phyloP scores from a whole-genome alignment of 495 filamentous ascomycete genomes.

The Parathielavia appendiculata region DNA sequence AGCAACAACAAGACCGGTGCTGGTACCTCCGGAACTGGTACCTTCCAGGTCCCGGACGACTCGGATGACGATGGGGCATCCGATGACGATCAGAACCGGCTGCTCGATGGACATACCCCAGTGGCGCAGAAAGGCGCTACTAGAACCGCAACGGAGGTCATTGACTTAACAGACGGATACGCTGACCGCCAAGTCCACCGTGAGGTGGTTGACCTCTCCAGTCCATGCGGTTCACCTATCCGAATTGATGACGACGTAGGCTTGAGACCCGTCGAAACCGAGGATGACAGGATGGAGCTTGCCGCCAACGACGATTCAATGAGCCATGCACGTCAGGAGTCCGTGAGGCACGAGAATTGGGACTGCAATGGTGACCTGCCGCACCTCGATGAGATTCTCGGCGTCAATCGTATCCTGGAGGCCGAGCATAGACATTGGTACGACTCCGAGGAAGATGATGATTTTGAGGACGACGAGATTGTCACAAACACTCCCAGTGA shows the following conservation, averaged over 20 bases:
- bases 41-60: constrained; percentile 28
- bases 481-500: neutral
- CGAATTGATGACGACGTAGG: neutral
- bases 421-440: constrained; percentile 12
- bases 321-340: neutral
- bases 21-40: constrained; percentile 6
- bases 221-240: constrained; percentile 7
- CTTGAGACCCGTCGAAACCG: neutral
- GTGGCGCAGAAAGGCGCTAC: neutral
- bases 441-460: constrained; percentile 6
- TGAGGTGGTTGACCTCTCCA: constrained; percentile 23
- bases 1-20: neutral
- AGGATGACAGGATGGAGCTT: neutral
- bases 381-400: neutral
- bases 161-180: constrained; percentile 17
- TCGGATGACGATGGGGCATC: constrained; percentile 13
- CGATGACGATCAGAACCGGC: neutral
- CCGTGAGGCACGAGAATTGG: neutral
- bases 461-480: constrained; percentile 2
- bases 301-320: neutral
- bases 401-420: neutral
- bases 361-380: neutral
- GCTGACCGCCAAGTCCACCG: neutral
- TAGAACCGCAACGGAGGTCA: neutral
- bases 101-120: neutral